Evolutionary conservation across 306 rosid genomes (phyloP).

Genomic region (Prunus mongolica): DNA sequence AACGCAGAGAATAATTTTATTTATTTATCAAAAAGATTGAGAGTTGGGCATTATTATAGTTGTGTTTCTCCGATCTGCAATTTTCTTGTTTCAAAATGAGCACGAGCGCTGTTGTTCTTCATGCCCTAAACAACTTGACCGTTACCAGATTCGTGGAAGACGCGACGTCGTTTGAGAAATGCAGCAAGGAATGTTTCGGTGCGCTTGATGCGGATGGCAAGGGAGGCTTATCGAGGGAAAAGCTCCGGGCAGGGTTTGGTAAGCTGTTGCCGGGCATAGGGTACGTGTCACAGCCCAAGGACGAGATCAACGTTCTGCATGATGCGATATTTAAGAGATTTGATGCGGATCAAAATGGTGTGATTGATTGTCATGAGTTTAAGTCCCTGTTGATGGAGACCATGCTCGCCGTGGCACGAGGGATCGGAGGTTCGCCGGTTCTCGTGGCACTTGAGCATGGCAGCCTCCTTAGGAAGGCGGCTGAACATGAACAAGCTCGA

Average conservation of each 20-base stretch:
- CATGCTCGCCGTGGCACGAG: constrained; percentile 55
- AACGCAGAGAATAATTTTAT: neutral
- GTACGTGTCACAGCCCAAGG: constrained; percentile 14
- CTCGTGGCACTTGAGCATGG: constrained; percentile 44
- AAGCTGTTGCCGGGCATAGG: constrained; percentile 37
- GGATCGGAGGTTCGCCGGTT: constrained; percentile 57
- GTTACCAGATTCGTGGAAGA: constrained; percentile 36
- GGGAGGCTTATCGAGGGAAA: constrained; percentile 41
- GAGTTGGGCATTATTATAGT: no score
- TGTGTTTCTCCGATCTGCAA: neutral
- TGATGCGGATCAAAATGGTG: constrained; percentile 44
- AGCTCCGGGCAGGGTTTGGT: constrained; percentile 30
- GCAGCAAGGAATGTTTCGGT: constrained; percentile 35
- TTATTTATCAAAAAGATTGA: no score
- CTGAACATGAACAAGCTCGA: constrained; percentile 41
- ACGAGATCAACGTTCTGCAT: constrained; percentile 16
- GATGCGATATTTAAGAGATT: constrained; percentile 37
- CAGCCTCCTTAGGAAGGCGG: constrained; percentile 52
- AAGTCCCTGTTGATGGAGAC: constrained; percentile 44
- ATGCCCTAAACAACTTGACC: constrained; percentile 32
- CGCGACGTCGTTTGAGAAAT: constrained; percentile 27
- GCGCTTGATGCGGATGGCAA: constrained; percentile 36
- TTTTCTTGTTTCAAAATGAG: constrained; percentile 26
- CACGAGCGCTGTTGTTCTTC: neutral
- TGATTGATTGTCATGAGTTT: constrained; percentile 36